phyloP scores from a whole-genome alignment of 2,329 filamentous ascomycete genomes.

The Aspergillus clavatus region DNA sequence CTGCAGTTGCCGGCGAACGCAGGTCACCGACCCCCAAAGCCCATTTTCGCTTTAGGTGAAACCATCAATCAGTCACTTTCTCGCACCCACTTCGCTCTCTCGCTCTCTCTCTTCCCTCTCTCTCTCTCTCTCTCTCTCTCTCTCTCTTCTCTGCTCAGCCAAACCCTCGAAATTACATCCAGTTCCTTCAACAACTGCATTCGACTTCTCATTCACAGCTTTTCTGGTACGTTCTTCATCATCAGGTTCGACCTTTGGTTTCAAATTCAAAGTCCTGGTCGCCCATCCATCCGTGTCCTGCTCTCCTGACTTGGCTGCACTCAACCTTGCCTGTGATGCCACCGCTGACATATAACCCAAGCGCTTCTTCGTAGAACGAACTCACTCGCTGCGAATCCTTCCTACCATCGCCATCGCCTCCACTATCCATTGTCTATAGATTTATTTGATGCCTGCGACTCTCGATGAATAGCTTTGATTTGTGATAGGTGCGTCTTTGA shows the following conservation, averaged over 20 bases:
- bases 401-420: slow-evolving; percentile 19
- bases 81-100: slow-evolving; percentile 14
- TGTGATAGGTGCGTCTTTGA: slow-evolving; percentile 30
- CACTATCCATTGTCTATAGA: slow-evolving; percentile 21
- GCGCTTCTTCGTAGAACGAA: slow-evolving; percentile 32
- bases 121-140: slow-evolving; percentile 9
- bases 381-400: slow-evolving; percentile 17
- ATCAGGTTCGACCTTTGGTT: not conserved
- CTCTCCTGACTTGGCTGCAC: slow-evolving; percentile 15
- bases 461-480: slow-evolving; percentile 20
- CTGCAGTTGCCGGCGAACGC: slow-evolving; percentile 4
- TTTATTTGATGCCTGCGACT: slow-evolving; percentile 28
- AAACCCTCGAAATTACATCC: slow-evolving; percentile 10
- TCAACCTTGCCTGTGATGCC: slow-evolving; percentile 24
- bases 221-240: slow-evolving; percentile 5
- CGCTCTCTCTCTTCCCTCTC: slow-evolving; percentile 13
- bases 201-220: slow-evolving; percentile 5
- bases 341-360: slow-evolving; percentile 37
- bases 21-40: slow-evolving; percentile 15
- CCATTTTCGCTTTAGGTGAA: slow-evolving; percentile 39
- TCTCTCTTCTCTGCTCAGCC: slow-evolving; percentile 12
- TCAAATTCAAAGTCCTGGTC: not conserved
- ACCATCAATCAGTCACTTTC: slow-evolving; percentile 33
- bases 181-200: slow-evolving; percentile 2
- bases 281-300: slow-evolving; percentile 3